phyloP scores from a whole-genome alignment of 805 yeast genomes.

The Saturnispora zaruensis region DNA sequence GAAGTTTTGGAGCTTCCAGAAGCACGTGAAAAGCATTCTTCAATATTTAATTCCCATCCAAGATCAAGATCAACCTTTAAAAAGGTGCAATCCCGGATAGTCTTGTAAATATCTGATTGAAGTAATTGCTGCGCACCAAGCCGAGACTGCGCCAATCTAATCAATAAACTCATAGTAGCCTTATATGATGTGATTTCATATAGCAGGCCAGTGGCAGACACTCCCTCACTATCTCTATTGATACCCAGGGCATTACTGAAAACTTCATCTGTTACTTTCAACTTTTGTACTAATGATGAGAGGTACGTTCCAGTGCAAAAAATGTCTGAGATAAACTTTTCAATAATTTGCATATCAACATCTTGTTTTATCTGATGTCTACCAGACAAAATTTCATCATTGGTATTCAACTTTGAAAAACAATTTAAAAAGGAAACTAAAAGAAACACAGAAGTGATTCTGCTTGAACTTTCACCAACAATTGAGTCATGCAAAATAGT shows the following conservation, averaged over 20 bases:
- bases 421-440: constrained; percentile 40
- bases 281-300: constrained; percentile 52
- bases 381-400: background rate
- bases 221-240: constrained; percentile 14
- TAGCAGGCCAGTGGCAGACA: constrained; percentile 45
- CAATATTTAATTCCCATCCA: constrained; percentile 39
- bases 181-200: constrained; percentile 75
- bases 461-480: constrained; percentile 65
- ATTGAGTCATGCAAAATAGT: constrained; percentile 71
- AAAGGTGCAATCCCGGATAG: constrained; percentile 48
- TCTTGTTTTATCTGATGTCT: background rate
- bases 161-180: constrained; percentile 57
- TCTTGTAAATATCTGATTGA: constrained; percentile 63
- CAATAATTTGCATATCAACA: constrained; percentile 43
- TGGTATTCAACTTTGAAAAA: constrained; percentile 34
- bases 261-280: constrained; percentile 62
- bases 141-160: constrained; percentile 68
- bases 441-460: constrained; percentile 68
- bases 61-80: constrained; percentile 69
- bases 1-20: constrained; percentile 20
- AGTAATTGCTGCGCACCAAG: constrained; percentile 69
- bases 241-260: constrained; percentile 30
- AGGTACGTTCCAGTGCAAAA: constrained; percentile 61
- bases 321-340: constrained; percentile 49
- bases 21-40: constrained; percentile 11